A percentile compares a stretch with the other conserved stretches of the same genome.
Evolutionary conservation across 1,139 yeast species (phyloP).

Genomic region (Candida mesenterica): DNA sequence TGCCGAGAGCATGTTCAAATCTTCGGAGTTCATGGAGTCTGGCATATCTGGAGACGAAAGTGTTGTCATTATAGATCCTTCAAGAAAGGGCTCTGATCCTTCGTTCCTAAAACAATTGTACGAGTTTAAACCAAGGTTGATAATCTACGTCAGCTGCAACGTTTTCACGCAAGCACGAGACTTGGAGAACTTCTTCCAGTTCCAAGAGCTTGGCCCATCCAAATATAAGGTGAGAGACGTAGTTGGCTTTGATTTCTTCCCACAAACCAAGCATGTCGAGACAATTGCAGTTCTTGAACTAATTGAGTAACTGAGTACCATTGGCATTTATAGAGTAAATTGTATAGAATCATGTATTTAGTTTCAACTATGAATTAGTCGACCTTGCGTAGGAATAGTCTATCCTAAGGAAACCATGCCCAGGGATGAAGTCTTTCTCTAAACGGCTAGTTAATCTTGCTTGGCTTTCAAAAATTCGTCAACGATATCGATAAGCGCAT

Average conservation of each 20-base stretch:
- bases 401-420: no score
- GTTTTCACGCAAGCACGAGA: slow-evolving; percentile 50
- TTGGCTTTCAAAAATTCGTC: slow-evolving; percentile 41
- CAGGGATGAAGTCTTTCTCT: no score
- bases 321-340: no score
- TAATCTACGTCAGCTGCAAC: slow-evolving; percentile 46
- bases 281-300: slow-evolving; percentile 38
- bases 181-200: slow-evolving; percentile 26
- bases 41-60: slow-evolving; percentile 32
- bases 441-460: no score
- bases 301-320: neutral
- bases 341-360: no score
- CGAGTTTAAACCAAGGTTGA: slow-evolving; percentile 36
- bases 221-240: slow-evolving; percentile 32
- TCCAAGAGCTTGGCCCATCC: slow-evolving; percentile 18
- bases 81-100: slow-evolving; percentile 42
- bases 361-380: no score
- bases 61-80: slow-evolving; percentile 46
- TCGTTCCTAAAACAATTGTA: slow-evolving; percentile 35
- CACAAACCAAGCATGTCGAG: slow-evolving; percentile 50
- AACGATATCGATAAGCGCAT: slow-evolving; percentile 51
- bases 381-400: no score
- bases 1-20: slow-evolving; percentile 35
- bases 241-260: slow-evolving; percentile 47
- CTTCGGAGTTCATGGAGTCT: slow-evolving; percentile 23